Evolutionary conservation across 2,329 filamentous ascomycete species (phyloP).

Genomic region (Aquanectria penicillioides): DNA sequence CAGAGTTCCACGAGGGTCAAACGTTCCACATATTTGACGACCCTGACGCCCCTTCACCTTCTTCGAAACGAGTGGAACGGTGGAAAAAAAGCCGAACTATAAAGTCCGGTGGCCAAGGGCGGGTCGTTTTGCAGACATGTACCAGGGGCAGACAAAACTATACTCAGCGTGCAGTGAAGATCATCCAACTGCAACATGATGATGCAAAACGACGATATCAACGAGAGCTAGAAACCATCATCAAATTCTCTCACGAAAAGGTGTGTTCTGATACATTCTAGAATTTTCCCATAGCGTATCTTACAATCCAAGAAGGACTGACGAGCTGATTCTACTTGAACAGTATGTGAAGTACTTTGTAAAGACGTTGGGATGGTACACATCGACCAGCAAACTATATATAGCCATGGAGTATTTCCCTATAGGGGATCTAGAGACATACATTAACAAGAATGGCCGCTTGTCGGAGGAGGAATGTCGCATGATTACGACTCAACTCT

Average conservation of each 20-base stretch:
- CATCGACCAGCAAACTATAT: background rate
- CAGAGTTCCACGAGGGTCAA: background rate
- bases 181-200: no score
- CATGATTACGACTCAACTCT: background rate
- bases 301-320: no score
- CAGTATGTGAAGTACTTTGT: background rate
- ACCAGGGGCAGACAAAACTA: background rate
- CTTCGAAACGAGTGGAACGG: background rate
- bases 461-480: background rate
- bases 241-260: background rate
- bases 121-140: background rate
- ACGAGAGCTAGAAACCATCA: background rate
- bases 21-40: background rate
- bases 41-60: background rate
- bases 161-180: background rate
- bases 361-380: background rate
- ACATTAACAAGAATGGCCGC: no score
- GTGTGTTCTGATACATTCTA: no score
- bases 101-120: background rate
- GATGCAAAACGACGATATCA: background rate
- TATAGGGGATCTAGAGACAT: background rate
- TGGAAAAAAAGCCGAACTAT: background rate
- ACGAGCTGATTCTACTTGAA: background rate
- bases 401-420: background rate
- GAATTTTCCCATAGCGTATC: background rate